Evolutionary conservation across 2,329 filamentous ascomycete species (phyloP).

Genomic region (Furcasterigmium sp.): DNA sequence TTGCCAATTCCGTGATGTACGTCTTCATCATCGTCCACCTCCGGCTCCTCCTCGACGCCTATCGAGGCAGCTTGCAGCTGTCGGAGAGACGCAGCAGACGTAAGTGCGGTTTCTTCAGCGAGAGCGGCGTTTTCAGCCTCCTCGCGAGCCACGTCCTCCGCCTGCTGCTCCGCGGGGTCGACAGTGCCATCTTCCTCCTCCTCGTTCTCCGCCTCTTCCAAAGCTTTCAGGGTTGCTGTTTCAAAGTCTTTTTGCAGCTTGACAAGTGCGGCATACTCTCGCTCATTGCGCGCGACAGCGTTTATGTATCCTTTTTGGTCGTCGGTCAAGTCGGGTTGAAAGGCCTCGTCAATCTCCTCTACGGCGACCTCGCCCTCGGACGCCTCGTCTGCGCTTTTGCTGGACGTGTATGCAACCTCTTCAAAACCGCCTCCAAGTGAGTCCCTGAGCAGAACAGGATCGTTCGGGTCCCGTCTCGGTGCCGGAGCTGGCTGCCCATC

Average conservation of each 20-base stretch:
- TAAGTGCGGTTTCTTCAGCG: neutral
- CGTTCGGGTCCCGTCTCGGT: slow-evolving; percentile 6
- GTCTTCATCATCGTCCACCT: slow-evolving; percentile 8
- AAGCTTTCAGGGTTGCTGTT: slow-evolving; percentile 25
- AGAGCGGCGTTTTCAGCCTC: neutral
- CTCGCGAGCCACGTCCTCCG: slow-evolving; percentile 10
- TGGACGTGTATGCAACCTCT: slow-evolving; percentile 47
- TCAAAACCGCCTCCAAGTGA: slow-evolving; percentile 50
- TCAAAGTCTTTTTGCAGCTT: slow-evolving; percentile 55
- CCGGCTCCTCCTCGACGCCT: slow-evolving; percentile 19
- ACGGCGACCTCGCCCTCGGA: too few species aligned
- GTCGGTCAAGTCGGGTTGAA: slow-evolving; percentile 5
- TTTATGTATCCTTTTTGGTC: slow-evolving; percentile 34
- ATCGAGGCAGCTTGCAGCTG: slow-evolving; percentile 4
- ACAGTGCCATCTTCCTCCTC: slow-evolving; percentile 13
- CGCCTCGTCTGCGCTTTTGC: too few species aligned
- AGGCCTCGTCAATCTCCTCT: too few species aligned
- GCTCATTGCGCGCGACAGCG: slow-evolving; percentile 45
- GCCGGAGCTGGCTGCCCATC: slow-evolving; percentile 10
- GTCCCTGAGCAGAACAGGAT: slow-evolving; percentile 43
- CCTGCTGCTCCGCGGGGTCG: too few species aligned
- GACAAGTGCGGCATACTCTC: slow-evolving; percentile 49
- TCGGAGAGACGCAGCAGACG: neutral
- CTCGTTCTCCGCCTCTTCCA: slow-evolving; percentile 23
- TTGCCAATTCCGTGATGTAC: slow-evolving; percentile 5